Base-by-base conservation (phyloP, 768 basidiomycete species). In the Suillus subalutaceus region DNA sequence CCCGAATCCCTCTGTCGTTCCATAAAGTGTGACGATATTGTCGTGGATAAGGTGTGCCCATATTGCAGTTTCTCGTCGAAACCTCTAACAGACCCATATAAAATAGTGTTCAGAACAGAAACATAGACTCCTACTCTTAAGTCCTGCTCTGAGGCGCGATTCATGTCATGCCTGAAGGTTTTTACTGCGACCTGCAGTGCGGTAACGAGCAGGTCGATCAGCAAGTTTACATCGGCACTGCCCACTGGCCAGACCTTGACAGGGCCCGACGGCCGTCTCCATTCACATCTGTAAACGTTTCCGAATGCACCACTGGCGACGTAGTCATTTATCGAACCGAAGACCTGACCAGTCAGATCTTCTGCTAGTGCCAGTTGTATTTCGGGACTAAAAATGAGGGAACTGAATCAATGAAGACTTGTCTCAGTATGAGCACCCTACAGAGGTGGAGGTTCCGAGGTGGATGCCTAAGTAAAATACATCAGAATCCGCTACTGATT, bases 1-100 rank as follows among this genome's bases (percentile, higher is more conserved):
- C 15, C 32, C 44, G 15, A 67, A 72, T 20, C 63, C 69, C 30
- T 59, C 64, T 18, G 66, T 56, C 9, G 64, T 56, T n/a, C 73
- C 71, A 32, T 53, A 66, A 38, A 73, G 66, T 2, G 66, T 66
- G 2, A 74, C 46, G 16, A 74, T 62, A 62, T 74, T 74, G 30
- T 61, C 62, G 46, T 74, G 69, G 3, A 53, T 12, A 16, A 74
- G 64, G 46, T 58, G 38, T 23, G 59, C 63, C 73, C 73, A 74
- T 16, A 72, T 69, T 7, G 62, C 63, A 20, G 72, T 43, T 56
- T 72, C 72, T 30, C 66, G 67, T 30, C 66, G 62, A 23, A 73
- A 48, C 23, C 67, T 48, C 72, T 73, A 38, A 3, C 16, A 10
- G 9, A 59, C 56, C 40, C 12, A n/a, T 10, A 38, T 52, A 4